Evolutionary conservation across 768 basidiomycete genomes (phyloP), one percentile per base, ranked within the genome.

Genomic region (Austroboletus eburneus): DNA sequence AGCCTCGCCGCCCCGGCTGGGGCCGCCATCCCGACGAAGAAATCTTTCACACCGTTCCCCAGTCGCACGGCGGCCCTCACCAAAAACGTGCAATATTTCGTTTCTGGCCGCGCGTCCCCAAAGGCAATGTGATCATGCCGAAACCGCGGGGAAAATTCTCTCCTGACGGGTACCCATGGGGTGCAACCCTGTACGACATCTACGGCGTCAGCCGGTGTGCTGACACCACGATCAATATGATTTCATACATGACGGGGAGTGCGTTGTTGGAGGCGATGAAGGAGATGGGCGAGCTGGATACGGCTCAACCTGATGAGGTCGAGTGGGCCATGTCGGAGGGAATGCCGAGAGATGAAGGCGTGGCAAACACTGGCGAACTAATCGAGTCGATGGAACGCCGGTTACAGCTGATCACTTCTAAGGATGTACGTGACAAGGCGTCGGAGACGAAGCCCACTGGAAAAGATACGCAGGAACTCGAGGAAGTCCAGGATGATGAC

Each of bases 281-380:
- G 14, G 40, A 23, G 4, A 9, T 48, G 0, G 58, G 56, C 0
- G 65, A 67, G 39, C n/a, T 54, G 23, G 48, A 56, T 5, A 14
- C 2, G 0, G 62, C 59, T 0, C 38, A 14, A 2, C 20, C n/a
- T n/a, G n/a, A 42, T 12, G 54, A 64, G 27, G 46, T 66, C 2
- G 46, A 43, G 39, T 60, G 64, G 57, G 57, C 58, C 10, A 40
- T 40, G 29, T 40, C 45, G n/a, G 65, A 66, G 38, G 59, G 51
- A 0, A 13, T 50, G 25, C 64, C 66, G 5, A 52, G 42, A 33
- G 43, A 51, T 22, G 38, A 49, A 4, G 49, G 43, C 4, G 56
- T 51, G 1, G 57, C 56, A 6, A 22, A 54, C 14, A 64, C 57
- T 0, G 54, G 32, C 21, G 51, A 45, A 13, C 30, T 58, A 40